Evolutionary conservation across 768 basidiomycete genomes (phyloP).

Genomic region (Lepiota venenata): DNA sequence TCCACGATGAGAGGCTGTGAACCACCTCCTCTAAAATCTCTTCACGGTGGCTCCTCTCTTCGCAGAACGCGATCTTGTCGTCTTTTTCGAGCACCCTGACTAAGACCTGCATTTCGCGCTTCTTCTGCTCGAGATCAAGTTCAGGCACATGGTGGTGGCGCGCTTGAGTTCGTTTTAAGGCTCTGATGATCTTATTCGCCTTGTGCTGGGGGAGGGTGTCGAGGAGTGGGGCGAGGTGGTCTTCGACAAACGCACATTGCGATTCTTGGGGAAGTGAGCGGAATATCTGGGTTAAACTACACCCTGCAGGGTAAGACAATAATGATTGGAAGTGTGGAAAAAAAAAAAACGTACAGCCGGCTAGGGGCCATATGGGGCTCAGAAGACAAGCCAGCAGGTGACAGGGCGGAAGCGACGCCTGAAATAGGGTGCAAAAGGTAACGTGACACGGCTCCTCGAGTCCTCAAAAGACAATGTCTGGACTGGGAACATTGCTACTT

Average conservation of each 20-base stretch:
- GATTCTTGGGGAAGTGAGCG: constrained; percentile 51
- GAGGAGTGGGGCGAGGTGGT: constrained; percentile 47
- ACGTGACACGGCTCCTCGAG: no score
- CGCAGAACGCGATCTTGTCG: constrained; percentile 47
- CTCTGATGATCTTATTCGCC: constrained; percentile 31
- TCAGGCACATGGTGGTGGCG: constrained; percentile 38
- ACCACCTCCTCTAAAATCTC: constrained; percentile 56
- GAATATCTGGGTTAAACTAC: constrained; percentile 46
- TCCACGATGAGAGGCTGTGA: constrained; percentile 52
- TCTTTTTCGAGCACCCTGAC: constrained; percentile 53
- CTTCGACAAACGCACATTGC: constrained; percentile 44
- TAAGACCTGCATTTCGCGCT: constrained; percentile 48
- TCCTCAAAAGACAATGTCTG: no score
- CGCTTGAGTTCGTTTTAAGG: constrained; percentile 37
- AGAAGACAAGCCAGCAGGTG: neutral
- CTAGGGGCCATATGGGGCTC: constrained; percentile 6
- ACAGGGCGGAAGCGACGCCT: neutral
- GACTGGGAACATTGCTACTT: no score
- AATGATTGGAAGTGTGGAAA: neutral
- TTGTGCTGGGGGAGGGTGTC: constrained; percentile 36
- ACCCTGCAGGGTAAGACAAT: neutral
- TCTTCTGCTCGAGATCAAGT: constrained; percentile 52
- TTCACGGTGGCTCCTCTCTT: constrained; percentile 49
- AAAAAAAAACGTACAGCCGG: neutral
- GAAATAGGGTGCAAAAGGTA: no score